A percentile compares a stretch with the other conserved stretches of the same genome.
Evolutionary conservation across 345 rosid genomes (phyloP).

Genomic region (Punica granatum): DNA sequence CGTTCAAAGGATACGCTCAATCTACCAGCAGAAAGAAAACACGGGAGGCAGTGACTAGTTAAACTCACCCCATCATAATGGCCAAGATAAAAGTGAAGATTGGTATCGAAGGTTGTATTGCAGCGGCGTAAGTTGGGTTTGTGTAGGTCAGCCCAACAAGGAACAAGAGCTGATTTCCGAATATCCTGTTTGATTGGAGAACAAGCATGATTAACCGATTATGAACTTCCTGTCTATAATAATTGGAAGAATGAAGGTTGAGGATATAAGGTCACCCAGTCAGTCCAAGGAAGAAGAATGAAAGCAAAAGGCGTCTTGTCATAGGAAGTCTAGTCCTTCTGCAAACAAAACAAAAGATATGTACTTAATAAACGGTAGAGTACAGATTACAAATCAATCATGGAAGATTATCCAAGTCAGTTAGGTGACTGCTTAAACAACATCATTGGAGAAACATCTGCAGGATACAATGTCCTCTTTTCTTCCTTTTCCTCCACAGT

Average conservation of each 20-base stretch:
- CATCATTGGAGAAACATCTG: neutral
- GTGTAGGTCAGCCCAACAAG: conserved; percentile 93
- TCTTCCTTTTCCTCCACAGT: neutral
- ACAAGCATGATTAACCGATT: neutral
- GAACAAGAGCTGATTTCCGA: conserved; percentile 95
- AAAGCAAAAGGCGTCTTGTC: conserved; percentile 52
- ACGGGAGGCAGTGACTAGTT: neutral
- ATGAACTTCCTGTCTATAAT: neutral
- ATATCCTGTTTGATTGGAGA: conserved; percentile 50
- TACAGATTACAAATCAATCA: neutral
- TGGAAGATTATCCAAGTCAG: neutral
- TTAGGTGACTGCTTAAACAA: neutral
- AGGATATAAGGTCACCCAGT: conserved; percentile 52
- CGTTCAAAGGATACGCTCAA: neutral
- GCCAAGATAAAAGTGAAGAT: conserved; percentile 93
- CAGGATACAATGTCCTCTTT: neutral
- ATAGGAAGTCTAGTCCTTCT: conserved; percentile 74
- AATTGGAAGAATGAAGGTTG: neutral
- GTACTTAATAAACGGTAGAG: neutral
- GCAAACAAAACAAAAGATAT: conserved; percentile 18
- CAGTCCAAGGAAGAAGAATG: conserved; percentile 86
- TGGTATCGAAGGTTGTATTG: conserved; percentile 94
- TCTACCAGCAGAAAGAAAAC: neutral
- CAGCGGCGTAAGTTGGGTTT: conserved; percentile 98
- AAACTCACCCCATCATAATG: conserved; percentile 79